Evolutionary conservation across 148 eudicot species (phyloP).

Genomic region (Amaranthus hypochondriacus): DNA sequence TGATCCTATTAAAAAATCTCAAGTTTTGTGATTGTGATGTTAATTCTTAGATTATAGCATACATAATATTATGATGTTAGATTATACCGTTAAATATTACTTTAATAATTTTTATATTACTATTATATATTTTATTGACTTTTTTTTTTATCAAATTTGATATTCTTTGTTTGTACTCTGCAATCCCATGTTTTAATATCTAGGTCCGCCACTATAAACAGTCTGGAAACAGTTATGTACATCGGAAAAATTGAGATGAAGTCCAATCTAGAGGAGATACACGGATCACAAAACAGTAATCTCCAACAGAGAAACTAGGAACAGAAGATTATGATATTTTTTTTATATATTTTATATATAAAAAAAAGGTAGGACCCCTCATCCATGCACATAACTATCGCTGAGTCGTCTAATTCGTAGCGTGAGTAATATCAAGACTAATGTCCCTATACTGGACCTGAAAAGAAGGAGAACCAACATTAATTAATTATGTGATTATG

Average conservation of each 20-base stretch:
- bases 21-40: too few relatives aligned
- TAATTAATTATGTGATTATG: slow-evolving; percentile 2
- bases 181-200: background rate
- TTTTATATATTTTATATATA: too few relatives aligned
- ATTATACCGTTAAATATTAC: too few relatives aligned
- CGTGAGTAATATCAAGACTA: slow-evolving; percentile 70
- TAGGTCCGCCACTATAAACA: too few relatives aligned
- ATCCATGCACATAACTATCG: slow-evolving; percentile 32
- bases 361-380: background rate
- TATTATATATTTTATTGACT: too few relatives aligned
- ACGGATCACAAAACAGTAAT: background rate
- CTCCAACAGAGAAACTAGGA: background rate
- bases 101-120: too few relatives aligned
- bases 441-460: slow-evolving; percentile 88
- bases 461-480: slow-evolving; percentile 11
- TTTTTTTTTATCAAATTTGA: too few relatives aligned
- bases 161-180: too few relatives aligned
- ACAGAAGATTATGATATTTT: background rate
- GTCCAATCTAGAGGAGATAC: slow-evolving; percentile 5
- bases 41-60: too few relatives aligned
- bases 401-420: slow-evolving; percentile 60
- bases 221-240: slow-evolving; percentile 14
- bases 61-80: too few relatives aligned
- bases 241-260: slow-evolving; percentile 4
- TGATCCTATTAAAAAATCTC: too few relatives aligned